A percentile compares a stretch with the other conserved stretches of the same genome.
Evolutionary conservation across 352 stramenopile species (phyloP).

Genomic region (Phytophthora uliginosa): DNA sequence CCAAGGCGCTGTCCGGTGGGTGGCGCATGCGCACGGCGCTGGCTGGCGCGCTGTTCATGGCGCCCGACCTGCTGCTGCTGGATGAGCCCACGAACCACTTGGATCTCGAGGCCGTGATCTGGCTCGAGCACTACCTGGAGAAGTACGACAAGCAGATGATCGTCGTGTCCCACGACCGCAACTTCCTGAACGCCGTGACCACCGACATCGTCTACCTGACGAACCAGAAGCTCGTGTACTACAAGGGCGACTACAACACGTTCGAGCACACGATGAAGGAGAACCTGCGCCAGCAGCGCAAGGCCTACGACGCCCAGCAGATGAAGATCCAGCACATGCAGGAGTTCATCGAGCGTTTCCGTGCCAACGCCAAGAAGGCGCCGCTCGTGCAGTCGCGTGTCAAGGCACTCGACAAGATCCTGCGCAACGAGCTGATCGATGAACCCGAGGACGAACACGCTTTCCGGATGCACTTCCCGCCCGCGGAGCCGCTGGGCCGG

Average conservation of each 20-base stretch:
- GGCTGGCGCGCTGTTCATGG: constrained; percentile 96
- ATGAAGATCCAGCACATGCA: constrained; percentile 97
- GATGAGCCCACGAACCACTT: constrained; percentile 96
- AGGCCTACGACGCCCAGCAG: constrained; percentile 89
- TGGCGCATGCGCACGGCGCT: constrained; percentile 96
- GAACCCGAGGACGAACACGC: constrained; percentile 94
- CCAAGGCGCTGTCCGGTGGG: constrained; percentile 94
- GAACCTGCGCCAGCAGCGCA: constrained; percentile 94
- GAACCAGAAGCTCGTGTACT: constrained; percentile 93
- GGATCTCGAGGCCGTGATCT: constrained; percentile 93
- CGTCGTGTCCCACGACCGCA: constrained; percentile 96
- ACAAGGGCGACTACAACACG: constrained; percentile 97
- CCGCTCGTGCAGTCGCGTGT: constrained; percentile 97
- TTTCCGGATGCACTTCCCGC: constrained; percentile 97
- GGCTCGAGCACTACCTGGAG: constrained; percentile 93
- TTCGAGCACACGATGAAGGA: constrained; percentile 96
- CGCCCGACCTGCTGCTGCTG: constrained; percentile 96
- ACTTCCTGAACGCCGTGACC: constrained; percentile 97
- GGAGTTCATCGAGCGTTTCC: constrained; percentile 98
- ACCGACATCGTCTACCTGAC: constrained; percentile 97
- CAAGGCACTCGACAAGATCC: constrained; percentile 93
- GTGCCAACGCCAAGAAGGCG: constrained; percentile 96
- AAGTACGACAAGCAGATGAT: constrained; percentile 95
- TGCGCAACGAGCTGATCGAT: constrained; percentile 91
- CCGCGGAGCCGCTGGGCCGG: constrained; percentile 94